Conservation (phyloP, 768 basidiomycete species). For the Calvatia gigantea region DNA sequence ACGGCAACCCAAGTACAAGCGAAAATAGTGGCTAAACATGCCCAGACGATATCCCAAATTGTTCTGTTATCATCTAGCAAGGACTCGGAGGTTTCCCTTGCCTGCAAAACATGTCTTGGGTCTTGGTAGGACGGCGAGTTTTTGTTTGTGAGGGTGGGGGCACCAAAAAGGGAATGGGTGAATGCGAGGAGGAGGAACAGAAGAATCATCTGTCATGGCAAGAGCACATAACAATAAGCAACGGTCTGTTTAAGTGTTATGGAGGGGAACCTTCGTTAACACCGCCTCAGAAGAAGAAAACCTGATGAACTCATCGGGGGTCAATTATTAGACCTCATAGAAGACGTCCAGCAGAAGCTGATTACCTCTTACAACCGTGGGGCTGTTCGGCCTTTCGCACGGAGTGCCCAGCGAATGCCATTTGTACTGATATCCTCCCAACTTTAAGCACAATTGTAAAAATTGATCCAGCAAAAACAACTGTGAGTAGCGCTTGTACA, state of each 20-base stretch:
- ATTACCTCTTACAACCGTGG: too few species aligned
- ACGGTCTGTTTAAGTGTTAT: background rate
- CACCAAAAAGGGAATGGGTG: background rate
- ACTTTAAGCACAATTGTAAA: too few species aligned
- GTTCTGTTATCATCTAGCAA: conserved; percentile 7
- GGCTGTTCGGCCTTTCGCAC: too few species aligned
- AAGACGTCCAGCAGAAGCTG: too few species aligned
- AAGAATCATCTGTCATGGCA: background rate
- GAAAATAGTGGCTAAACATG: conserved; percentile 19
- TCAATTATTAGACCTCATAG: too few species aligned
- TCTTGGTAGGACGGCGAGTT: background rate
- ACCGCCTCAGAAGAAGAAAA: too few species aligned
- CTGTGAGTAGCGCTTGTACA: too few species aligned
- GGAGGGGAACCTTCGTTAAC: too few species aligned
- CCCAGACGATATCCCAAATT: conserved; percentile 17
- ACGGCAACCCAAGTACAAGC: conserved; percentile 21
- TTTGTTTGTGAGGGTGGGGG: background rate
- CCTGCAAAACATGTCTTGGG: background rate
- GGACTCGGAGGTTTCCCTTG: background rate
- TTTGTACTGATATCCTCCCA: too few species aligned
- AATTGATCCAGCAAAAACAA: too few species aligned
- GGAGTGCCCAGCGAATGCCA: too few species aligned
- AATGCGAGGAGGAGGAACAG: background rate
- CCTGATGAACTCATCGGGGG: too few species aligned
- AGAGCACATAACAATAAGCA: background rate